Conservation (phyloP, 1,284 basidiomycete species). For the Chalciporus piperatoides region DNA sequence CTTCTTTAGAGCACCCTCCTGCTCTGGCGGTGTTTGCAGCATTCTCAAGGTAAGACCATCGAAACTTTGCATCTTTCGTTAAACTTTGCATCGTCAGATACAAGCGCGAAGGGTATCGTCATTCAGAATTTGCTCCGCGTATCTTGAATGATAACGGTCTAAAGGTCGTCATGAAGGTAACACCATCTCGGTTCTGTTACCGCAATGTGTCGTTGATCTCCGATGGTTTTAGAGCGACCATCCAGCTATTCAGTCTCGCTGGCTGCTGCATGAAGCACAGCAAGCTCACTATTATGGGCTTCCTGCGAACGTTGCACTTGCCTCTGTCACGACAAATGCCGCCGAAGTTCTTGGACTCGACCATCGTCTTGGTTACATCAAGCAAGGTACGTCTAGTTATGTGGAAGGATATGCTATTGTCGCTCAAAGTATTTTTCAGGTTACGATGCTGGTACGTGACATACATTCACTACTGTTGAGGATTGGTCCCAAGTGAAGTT, state of each 20-base stretch:
- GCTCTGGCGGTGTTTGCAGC: conserved; percentile 79
- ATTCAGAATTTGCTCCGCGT: conserved; percentile 32
- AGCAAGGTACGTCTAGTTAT: conserved; percentile 35
- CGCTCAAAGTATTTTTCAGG: conserved; percentile 21
- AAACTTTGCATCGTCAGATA: conserved; percentile 37
- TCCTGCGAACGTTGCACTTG: conserved; percentile 44
- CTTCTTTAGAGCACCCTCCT: conserved; percentile 49
- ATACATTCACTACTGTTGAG: neutral
- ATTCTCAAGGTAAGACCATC: conserved; percentile 42
- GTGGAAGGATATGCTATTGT: neutral
- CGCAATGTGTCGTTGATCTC: neutral
- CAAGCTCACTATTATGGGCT: conserved; percentile 62
- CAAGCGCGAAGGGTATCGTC: conserved; percentile 66
- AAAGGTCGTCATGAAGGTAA: conserved; percentile 31
- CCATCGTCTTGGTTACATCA: conserved; percentile 63
- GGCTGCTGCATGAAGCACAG: conserved; percentile 67
- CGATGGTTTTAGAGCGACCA: conserved; percentile 53
- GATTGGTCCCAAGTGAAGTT: neutral
- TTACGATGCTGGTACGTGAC: conserved; percentile 32
- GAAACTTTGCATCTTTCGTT: neutral
- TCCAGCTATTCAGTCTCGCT: conserved; percentile 61
- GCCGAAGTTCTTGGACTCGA: conserved; percentile 61
- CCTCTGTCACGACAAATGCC: conserved; percentile 60
- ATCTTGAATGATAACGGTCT: conserved; percentile 27
- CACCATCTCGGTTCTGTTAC: neutral